Conservation (phyloP, 106 monocot genomes). For the Vanilla planifolia region DNA sequence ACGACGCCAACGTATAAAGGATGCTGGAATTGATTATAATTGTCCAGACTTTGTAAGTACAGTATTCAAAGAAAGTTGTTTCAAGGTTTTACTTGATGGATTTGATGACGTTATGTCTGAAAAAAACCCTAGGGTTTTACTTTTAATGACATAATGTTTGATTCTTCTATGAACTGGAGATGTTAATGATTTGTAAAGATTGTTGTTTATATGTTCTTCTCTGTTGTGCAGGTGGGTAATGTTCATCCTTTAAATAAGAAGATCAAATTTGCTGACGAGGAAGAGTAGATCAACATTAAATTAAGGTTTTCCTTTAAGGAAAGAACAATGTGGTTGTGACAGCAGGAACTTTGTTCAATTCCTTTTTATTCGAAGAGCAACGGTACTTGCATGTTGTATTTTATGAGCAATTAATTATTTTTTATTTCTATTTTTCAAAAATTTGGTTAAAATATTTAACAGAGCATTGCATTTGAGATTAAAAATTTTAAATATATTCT, state of each 20-base stretch:
- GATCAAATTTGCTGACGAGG: conserved; percentile 46
- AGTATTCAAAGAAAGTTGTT: background rate
- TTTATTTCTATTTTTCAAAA: too few relatives aligned
- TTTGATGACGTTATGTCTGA: background rate
- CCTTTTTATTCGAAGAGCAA: too few relatives aligned
- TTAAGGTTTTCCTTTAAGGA: too few relatives aligned
- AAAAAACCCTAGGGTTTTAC: background rate
- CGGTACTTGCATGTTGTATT: too few relatives aligned
- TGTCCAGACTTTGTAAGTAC: conserved; percentile 81
- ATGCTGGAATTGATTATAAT: conserved; percentile 86
- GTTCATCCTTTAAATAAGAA: conserved; percentile 50
- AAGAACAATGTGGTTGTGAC: too few relatives aligned
- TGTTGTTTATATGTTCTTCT: background rate
- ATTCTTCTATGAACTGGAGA: background rate
- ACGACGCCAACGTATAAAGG: conserved; percentile 56
- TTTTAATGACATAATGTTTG: background rate
- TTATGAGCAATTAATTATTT: too few relatives aligned
- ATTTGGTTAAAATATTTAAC: too few relatives aligned
- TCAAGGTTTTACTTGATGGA: background rate
- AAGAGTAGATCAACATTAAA: too few relatives aligned
- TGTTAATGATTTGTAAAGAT: background rate
- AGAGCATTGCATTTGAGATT: too few relatives aligned
- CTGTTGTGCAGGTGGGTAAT: conserved; percentile 30
- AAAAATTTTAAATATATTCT: too few relatives aligned
- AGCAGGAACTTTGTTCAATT: too few relatives aligned